Percentiles rank a stretch among this genome's conserved stretches.
These are phyloP conservation scores for Antitrichia curtipendula DNA, from an alignment of 225 moss, liverwort and hornwort genomes.

Conservation along the genomic window DNA sequence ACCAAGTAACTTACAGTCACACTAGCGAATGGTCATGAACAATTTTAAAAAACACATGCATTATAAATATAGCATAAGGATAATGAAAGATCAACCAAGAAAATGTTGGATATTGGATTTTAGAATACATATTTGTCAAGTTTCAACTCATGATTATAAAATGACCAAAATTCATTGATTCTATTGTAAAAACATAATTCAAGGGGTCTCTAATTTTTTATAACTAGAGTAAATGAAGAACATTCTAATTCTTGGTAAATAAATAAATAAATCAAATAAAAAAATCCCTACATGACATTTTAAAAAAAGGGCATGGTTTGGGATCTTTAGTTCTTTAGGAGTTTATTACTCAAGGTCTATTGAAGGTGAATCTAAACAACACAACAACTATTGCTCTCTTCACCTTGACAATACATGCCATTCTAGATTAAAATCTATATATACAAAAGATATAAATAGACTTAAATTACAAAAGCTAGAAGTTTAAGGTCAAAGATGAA, in stretches of 20 bases:
- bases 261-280: not conserved
- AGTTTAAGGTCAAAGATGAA: not conserved
- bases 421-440: not conserved
- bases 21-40: not conserved
- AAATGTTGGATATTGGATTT: not conserved
- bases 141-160: not conserved
- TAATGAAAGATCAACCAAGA: not conserved
- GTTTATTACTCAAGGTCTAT: not conserved
- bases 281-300: not conserved
- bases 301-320: fast-evolving
- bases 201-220: not conserved
- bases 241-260: not conserved
- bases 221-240: too few species aligned
- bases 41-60: not conserved
- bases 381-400: not conserved
- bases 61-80: not conserved
- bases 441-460: not conserved
- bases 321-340: not conserved
- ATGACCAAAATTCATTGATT: not conserved
- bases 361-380: not conserved
- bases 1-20: not conserved
- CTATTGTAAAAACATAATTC: not conserved
- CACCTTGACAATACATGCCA: not conserved
- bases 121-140: not conserved
- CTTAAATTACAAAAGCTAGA: not conserved